Percentiles rank a stretch among this genome's conserved stretches.
Evolutionary conservation across 345 rosid species (phyloP).

Genomic region (Brassica cretica): DNA sequence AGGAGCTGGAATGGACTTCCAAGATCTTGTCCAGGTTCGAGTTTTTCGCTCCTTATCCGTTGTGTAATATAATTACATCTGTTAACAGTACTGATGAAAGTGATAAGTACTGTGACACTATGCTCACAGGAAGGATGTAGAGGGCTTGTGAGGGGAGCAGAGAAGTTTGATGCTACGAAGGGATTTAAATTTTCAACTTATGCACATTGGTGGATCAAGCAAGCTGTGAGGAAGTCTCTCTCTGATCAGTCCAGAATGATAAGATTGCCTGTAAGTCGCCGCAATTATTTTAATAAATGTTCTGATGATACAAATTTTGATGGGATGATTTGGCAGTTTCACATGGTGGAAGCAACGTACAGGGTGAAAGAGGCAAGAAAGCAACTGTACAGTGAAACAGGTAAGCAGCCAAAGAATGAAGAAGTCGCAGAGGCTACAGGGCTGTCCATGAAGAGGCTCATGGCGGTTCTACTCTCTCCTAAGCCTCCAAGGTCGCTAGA

Average conservation of each 20-base stretch:
- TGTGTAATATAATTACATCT: not conserved
- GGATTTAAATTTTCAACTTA: slow-evolving; percentile 98
- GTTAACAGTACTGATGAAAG: not conserved
- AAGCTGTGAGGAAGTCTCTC: slow-evolving; percentile 87
- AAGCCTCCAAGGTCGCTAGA: slow-evolving; percentile 89
- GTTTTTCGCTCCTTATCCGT: not conserved
- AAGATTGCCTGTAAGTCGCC: slow-evolving; percentile 71
- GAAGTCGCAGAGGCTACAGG: slow-evolving; percentile 90
- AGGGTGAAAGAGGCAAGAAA: slow-evolving; percentile 86
- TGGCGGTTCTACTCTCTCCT: slow-evolving; percentile 69
- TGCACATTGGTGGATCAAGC: slow-evolving; percentile 99
- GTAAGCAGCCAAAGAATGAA: slow-evolving; percentile 73
- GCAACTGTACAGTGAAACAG: slow-evolving; percentile 64
- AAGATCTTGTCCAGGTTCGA: slow-evolving; percentile 93
- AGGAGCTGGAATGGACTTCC: slow-evolving; percentile 87
- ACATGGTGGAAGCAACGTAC: slow-evolving; percentile 92
- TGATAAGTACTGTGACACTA: not conserved
- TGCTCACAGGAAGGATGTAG: slow-evolving; percentile 84
- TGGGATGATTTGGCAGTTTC: slow-evolving; percentile 57
- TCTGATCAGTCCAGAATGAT: slow-evolving; percentile 87
- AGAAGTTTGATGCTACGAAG: slow-evolving; percentile 91
- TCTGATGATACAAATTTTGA: slow-evolving; percentile 17
- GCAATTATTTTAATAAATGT: not conserved
- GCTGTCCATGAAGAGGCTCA: slow-evolving; percentile 83
- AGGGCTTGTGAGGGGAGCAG: slow-evolving; percentile 87